Evolutionary conservation across 306 rosid species (phyloP).

Genomic region (Fragaria vesca): DNA sequence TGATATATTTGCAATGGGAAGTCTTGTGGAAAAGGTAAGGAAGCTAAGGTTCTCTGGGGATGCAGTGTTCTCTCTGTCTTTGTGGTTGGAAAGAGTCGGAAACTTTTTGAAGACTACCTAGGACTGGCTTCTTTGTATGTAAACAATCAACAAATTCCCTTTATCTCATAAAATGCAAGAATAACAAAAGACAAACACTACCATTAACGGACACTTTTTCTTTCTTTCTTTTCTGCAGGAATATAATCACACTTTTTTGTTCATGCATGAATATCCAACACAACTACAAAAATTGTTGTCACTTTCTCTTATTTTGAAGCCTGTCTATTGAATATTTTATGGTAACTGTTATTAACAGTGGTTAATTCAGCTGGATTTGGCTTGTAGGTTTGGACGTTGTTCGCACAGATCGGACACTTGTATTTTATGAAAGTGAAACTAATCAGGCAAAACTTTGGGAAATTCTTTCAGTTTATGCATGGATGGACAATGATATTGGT

Average conservation of each 20-base stretch:
- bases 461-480: constrained; percentile 80
- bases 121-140: constrained; percentile 7
- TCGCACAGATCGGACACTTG: constrained; percentile 87
- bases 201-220: constrained; percentile 1
- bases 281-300: not conserved
- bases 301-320: not conserved
- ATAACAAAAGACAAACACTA: not conserved
- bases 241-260: not conserved
- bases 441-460: constrained; percentile 94
- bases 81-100: not conserved
- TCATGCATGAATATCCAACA: constrained; percentile 11
- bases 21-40: not conserved
- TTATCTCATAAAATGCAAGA: constrained; percentile 10
- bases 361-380: constrained; percentile 34
- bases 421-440: constrained; percentile 73
- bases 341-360: constrained; percentile 7
- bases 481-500: constrained; percentile 85
- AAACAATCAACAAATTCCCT: constrained; percentile 22
- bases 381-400: constrained; percentile 77
- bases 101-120: not conserved
- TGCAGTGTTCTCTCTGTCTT: not conserved
- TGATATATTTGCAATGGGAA: not conserved
- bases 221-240: constrained; percentile 1
- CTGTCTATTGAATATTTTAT: not conserved
- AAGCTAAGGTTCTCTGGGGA: not conserved